phyloP scores from a whole-genome alignment of 495 filamentous ascomycete genomes.

The Lepraria neglecta region DNA sequence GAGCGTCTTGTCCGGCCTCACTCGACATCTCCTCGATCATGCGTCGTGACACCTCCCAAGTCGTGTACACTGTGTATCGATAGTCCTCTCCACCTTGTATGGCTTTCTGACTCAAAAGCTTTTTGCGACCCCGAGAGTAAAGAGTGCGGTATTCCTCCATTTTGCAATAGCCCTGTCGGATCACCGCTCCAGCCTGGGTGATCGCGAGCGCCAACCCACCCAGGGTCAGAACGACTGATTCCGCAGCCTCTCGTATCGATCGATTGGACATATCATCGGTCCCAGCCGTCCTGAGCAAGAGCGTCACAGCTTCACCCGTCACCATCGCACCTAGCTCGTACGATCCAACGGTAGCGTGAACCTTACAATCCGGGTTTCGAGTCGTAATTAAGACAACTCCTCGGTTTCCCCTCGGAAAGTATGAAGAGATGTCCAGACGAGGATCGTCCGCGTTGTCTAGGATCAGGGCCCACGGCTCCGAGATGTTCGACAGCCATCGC shows the following conservation, averaged over 20 bases:
- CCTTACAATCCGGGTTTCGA: slow-evolving; percentile 30
- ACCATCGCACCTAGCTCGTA: slow-evolving; percentile 32
- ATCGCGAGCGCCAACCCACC: slow-evolving; percentile 36
- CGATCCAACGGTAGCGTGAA: slow-evolving; percentile 31
- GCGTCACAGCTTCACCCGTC: slow-evolving; percentile 27
- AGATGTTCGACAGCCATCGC: not conserved
- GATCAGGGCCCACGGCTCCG: slow-evolving; percentile 5
- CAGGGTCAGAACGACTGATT: slow-evolving; percentile 26
- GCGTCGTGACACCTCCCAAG: slow-evolving; percentile 28
- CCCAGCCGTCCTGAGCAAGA: slow-evolving; percentile 31
- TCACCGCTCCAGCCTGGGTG: slow-evolving; percentile 32
- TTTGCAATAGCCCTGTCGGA: slow-evolving; percentile 24
- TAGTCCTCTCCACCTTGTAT: slow-evolving; percentile 14
- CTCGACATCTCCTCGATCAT: slow-evolving; percentile 25
- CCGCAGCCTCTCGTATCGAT: slow-evolving; percentile 15
- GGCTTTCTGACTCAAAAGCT: slow-evolving; percentile 15
- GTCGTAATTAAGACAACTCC: slow-evolving; percentile 39
- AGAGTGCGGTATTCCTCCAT: slow-evolving; percentile 29
- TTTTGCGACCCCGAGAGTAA: slow-evolving; percentile 9
- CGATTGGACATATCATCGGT: slow-evolving; percentile 1
- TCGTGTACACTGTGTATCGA: too few relatives aligned
- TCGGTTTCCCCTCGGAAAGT: slow-evolving; percentile 33
- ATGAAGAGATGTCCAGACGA: slow-evolving; percentile 27
- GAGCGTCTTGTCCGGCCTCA: slow-evolving; percentile 24
- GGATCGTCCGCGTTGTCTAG: slow-evolving; percentile 30